Conservation (phyloP, 805 yeast genomes). For the Kazachstania bromeliacearum region DNA sequence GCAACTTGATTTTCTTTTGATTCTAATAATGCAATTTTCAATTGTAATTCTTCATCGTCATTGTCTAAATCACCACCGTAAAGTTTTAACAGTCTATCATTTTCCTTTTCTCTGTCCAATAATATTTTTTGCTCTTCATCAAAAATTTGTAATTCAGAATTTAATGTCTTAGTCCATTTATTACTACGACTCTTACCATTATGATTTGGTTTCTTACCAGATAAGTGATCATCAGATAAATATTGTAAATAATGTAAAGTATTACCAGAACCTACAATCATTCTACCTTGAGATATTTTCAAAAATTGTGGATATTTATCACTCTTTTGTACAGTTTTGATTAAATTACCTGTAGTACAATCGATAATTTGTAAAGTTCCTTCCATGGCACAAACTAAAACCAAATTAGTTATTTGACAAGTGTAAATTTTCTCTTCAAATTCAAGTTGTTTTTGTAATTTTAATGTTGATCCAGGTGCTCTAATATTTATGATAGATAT, state of each 20-base stretch:
- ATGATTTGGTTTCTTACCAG: constrained; percentile 1
- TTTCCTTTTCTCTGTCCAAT: constrained; percentile 10
- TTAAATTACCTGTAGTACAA: constrained; percentile 23
- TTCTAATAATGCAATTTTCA: constrained; percentile 29
- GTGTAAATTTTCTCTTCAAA: constrained; percentile 23
- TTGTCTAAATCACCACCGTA: constrained; percentile 23
- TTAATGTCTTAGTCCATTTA: constrained; percentile 25
- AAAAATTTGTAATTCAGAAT: constrained; percentile 20
- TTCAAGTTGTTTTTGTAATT: constrained; percentile 8
- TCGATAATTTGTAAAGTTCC: constrained; percentile 24
- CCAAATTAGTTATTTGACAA: constrained; percentile 23
- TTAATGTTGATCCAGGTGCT: constrained; percentile 14
- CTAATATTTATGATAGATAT: constrained; percentile 21
- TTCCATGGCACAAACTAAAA: constrained; percentile 24
- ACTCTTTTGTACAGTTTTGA: constrained; percentile 25
- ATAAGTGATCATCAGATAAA: constrained; percentile 10
- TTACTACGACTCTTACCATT: constrained; percentile 11
- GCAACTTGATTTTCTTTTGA: constrained; percentile 13
- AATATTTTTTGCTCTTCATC: constrained; percentile 21
- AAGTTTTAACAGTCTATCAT: constrained; percentile 14
- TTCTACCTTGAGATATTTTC: constrained; percentile 25
- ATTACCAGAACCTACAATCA: constrained; percentile 24
- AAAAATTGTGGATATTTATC: constrained; percentile 25
- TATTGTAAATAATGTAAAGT: constrained; percentile 24
- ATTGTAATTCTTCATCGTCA: constrained; percentile 27